phyloP scores from a whole-genome alignment of 352 stramenopile genomes.

The Pythium plurisporium region DNA sequence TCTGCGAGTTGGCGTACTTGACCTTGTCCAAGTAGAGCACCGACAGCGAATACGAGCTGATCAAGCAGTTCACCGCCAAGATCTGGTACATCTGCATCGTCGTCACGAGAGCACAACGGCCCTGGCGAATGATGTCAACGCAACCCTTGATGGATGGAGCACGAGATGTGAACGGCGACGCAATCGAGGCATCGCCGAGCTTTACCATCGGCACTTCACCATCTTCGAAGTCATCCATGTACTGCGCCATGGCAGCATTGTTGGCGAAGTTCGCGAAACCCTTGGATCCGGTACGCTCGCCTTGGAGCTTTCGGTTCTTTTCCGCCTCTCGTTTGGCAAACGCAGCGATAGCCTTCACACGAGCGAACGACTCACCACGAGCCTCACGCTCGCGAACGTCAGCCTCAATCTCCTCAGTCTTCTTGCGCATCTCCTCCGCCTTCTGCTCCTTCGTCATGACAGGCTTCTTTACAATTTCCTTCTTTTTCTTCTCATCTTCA shows the following conservation, averaged over 20 bases:
- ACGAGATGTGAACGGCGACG: conserved; percentile 98
- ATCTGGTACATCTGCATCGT: conserved; percentile 99
- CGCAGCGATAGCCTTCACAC: conserved; percentile 80
- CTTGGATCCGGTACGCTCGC: conserved; percentile 69
- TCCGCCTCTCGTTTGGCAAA: conserved; percentile 82
- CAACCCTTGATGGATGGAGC: conserved; percentile 89
- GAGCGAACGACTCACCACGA: conserved; percentile 82
- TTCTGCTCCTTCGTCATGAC: conserved; percentile 82
- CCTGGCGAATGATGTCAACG: conserved; percentile 97
- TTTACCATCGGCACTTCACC: conserved; percentile 96
- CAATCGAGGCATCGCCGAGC: conserved; percentile 98
- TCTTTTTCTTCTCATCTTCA: conserved; percentile 55
- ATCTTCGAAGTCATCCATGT: conserved; percentile 90
- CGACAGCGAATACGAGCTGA: conserved; percentile 98
- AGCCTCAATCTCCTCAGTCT: conserved; percentile 76
- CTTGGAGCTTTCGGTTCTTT: conserved; percentile 56
- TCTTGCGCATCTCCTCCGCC: conserved; percentile 79
- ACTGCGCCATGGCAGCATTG: conserved; percentile 83
- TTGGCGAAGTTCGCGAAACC: conserved; percentile 86
- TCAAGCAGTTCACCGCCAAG: conserved; percentile 97
- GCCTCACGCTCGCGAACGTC: conserved; percentile 73
- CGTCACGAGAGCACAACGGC: conserved; percentile 98
- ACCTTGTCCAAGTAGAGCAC: conserved; percentile 98
- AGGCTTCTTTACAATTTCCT: conserved; percentile 37
- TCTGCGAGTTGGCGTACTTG: conserved; percentile 98